A percentile compares a stretch with the other conserved stretches of the same genome.
Conservation (phyloP, 2,329 filamentous ascomycete species). For the Xylariaceae sp. region DNA sequence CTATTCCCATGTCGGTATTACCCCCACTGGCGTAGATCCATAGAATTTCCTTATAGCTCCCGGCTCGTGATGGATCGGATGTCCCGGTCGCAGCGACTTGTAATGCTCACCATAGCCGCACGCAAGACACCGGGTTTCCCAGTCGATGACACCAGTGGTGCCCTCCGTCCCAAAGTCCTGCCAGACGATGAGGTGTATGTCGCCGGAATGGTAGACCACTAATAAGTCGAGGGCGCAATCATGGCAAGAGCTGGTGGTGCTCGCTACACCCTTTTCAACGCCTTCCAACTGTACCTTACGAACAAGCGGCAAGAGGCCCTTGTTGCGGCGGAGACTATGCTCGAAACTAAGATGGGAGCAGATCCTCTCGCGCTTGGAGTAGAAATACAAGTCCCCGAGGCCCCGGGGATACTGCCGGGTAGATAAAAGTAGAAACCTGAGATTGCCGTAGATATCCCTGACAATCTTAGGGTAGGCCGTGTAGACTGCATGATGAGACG, state of each 20-base stretch:
- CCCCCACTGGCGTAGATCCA: too few relatives aligned
- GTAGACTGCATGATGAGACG: neutral
- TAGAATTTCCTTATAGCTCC: too few relatives aligned
- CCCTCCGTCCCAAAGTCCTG: conserved; percentile 11
- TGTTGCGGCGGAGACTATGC: neutral
- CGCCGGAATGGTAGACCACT: too few relatives aligned
- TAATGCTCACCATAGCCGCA: too few relatives aligned
- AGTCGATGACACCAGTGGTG: too few relatives aligned
- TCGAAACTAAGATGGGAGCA: conserved; percentile 1
- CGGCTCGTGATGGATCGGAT: too few relatives aligned
- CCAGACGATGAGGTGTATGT: too few relatives aligned
- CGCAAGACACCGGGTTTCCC: too few relatives aligned
- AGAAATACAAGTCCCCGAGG: neutral
- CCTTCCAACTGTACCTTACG: neutral
- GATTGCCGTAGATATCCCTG: neutral
- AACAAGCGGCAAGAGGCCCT: neutral
- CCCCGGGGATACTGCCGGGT: neutral
- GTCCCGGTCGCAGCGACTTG: too few relatives aligned
- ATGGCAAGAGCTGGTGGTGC: neutral
- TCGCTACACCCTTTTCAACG: neutral
- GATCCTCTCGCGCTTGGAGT: neutral
- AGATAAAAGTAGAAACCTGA: conserved; percentile 6
- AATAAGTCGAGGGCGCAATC: conserved; percentile 7
- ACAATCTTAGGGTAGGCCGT: conserved; percentile 3
- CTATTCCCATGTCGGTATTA: too few relatives aligned